Evolutionary conservation across 75 land plant genomes (phyloP), one percentile per base, ranked within the genome.

Genomic region (Adiantum capillusveneris): DNA sequence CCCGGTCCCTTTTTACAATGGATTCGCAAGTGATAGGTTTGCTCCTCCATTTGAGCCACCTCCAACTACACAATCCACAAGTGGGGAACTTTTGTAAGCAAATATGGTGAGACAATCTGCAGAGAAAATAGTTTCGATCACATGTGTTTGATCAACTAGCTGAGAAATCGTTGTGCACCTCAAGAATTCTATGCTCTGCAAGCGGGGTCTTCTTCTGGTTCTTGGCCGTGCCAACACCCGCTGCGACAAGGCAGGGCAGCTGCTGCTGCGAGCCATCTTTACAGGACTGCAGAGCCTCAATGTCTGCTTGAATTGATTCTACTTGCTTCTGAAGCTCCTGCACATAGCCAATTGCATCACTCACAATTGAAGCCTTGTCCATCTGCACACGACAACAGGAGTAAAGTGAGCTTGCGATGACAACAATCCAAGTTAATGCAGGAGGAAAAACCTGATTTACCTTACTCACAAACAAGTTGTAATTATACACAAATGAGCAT

Each of bases 11-110:
- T 72, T 44, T 59, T 59, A 56, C 79, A 73, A 29, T 65, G 51
- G 26, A 76, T 72, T 9, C 79, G 62, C 18, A 76, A 43, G 18
- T 76, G 75, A 48, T 65, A 76, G 6, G 75, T 72, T 49, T 43
- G 59, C 29, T 65, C 79, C 64, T 76, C 79, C 53, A 76, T 22
- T 29, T 75, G 59, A n/a, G 69, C 55, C 27, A 76, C 77, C 18
- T 76, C 79, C 54, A 76, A 36, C 79, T 76, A 76, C 13, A 44
- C 62, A 43, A 18, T 14, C 26, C n/a, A n/a, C n/a, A n/a, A n/a
- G n/a, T n/a, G n/a, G n/a, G n/a, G 25, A 20, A 24, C 7, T 6
- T 9, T 7, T 7, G 7, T 9, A 13, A 39, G 42, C 7, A 39
- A 39, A 13, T 39, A 7, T 9, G 42, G 13, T 39, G 42, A 39